Percentiles rank a stretch among this genome's conserved stretches.
Evolutionary conservation across 345 rosid species (phyloP).

Genomic region (Corymbia maculata): DNA sequence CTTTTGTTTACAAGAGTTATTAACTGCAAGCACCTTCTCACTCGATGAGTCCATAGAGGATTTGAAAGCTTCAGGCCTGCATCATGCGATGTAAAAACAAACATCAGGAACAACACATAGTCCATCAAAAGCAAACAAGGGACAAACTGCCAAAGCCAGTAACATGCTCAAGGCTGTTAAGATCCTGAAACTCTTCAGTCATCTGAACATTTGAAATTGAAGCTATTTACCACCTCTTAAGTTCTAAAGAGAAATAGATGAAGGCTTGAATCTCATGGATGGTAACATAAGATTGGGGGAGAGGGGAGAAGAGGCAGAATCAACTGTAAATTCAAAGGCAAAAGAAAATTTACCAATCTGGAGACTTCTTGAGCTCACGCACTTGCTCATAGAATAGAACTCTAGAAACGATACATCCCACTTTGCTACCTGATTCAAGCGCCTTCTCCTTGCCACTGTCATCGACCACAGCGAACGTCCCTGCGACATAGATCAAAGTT

Average conservation of each 20-base stretch:
- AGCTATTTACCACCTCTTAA: neutral
- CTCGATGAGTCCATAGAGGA: constrained; percentile 9
- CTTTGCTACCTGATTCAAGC: constrained; percentile 73
- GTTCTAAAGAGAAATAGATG: neutral
- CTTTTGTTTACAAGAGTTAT: constrained; percentile 1
- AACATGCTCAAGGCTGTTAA: neutral
- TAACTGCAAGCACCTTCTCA: neutral
- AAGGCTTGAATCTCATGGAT: neutral
- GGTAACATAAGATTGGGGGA: neutral
- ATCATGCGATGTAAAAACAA: neutral
- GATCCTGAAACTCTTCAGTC: neutral
- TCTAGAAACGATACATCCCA: constrained; percentile 75
- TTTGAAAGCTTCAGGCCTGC: constrained; percentile 79
- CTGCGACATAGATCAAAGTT: constrained; percentile 18
- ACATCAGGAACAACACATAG: neutral
- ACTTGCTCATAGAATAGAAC: constrained; percentile 71
- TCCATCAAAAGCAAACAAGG: neutral
- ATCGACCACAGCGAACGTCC: constrained; percentile 82
- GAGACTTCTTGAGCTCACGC: constrained; percentile 61
- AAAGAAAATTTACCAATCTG: constrained; percentile 39
- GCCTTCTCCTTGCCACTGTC: constrained; percentile 89
- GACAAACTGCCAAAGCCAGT: neutral
- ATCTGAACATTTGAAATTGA: neutral
- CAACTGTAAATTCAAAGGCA: neutral
- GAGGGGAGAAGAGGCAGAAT: neutral